Base-by-base conservation (phyloP, 2,329 filamentous ascomycete species). In the Sordariomycetes sp. region DNA sequence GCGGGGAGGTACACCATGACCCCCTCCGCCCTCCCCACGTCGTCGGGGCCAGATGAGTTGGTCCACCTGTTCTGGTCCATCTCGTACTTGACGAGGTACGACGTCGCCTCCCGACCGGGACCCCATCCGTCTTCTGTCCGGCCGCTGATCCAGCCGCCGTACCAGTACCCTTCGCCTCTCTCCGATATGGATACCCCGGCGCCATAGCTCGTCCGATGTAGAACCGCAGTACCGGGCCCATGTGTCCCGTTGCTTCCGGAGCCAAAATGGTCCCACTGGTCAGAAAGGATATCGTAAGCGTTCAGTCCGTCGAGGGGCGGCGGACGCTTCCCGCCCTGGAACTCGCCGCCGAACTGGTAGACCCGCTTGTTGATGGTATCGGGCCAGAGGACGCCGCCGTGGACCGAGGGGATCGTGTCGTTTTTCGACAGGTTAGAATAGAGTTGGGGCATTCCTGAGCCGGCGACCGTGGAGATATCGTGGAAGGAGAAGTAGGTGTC, bases 321-420 rank as follows among this genome's bases (percentile, higher is more conserved):
- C 0, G 79, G 77, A 2, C 70, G 64, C 32, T 70, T 64, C 15
- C 63, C 64, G 59, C 66, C 65, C 62, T 76, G 79, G 61, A 76
- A 82, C 60, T 84, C 78, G 52, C 83, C 83, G 12, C 82, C 83
- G 62, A 79, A 86, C 2, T 82, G 70, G 64, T 83, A 85, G 54
- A 86, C 75, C 51, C 76, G 72, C 64, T 84, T 84, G 68, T 86
- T 86, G 45, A 81, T 72, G 28, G 76, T 70, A 64, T 86, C 83
- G 8, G 75, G 71, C 82, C 82, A 86, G 13, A 85, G 68, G 2
- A 76, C 65, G 32, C 72, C 74, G 36, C 74, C 74, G 55, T 67
- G 63, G 1, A 69, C 68, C 57, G 61, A 67, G 0, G 82, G 82
- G n/a, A 85, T 72, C 2, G 75, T 74, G 17, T 69, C 69, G 59